Base-by-base conservation (phyloP, 257 asterid species). In the Solanum etuberosum region DNA sequence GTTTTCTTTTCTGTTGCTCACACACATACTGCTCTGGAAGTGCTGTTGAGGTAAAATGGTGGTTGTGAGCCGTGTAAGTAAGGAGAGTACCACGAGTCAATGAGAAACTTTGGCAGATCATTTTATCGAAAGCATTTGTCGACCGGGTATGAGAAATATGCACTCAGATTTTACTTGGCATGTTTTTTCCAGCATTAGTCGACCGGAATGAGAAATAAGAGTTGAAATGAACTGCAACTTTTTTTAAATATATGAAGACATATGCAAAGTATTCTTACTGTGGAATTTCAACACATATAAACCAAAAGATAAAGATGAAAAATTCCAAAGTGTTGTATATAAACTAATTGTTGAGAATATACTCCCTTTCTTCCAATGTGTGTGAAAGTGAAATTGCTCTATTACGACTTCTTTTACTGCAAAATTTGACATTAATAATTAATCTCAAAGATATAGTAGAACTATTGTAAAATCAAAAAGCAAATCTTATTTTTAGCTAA, bases 381-480 rank as follows among this genome's bases (percentile, higher is more conserved):
- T 46, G 57, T 46, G 57, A 14, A 46, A 0, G 57, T 46, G 57
- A 46, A 14, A 14, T 46, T 46, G 57, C 0, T 46, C 14, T 40
- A 40, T 40, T 40, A 3, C 46, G 0, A 40, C 46, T 42, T 42
- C 54, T 14, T 46, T 46, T 46, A 46, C 57, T 46, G 57, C 57
- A 14, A 46, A 46, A 46, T 46, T 46, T 46, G 57, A 46, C 57
- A 46, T 46, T 46, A 46, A 46, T 46, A 46, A 46, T 46, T 46
- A 0, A 46, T 46, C 54, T 46, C 0, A 14, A 46, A 46, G 20
- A 46, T 46, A 46, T 14, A 46, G 0, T 46, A 46, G 0, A 14
- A 46, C 54, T 13, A 4, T 46, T 46, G 57, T 46, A 46, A 46
- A 46, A 46, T 5, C 48, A 42, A 42, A 42, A 11, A 42, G 54